Evolutionary conservation across 331 rosid species (phyloP), one percentile per base, ranked within the genome.

Genomic region (Arachis monticola): DNA sequence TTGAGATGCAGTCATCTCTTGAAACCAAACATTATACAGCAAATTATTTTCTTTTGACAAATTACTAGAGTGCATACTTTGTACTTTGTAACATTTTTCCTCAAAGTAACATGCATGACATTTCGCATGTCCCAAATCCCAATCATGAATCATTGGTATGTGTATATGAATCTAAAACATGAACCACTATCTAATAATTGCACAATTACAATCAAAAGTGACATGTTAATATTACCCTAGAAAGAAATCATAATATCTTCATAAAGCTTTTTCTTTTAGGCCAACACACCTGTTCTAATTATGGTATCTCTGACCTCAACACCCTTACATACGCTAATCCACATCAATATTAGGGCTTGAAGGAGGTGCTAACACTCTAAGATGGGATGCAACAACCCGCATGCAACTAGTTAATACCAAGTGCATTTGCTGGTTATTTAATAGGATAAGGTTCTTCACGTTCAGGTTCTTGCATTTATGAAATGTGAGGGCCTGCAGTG

Each of bases 1-100:
- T 76, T 8, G 87, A 83, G 73, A 83, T 79, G 80, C 98, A 93
- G 77, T 93, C 98, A 77, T 93, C 97, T 58, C 98, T 97, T 93
- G 91, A 69, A 62, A 78, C 74, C 1, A 52, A 72, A 52, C 57
- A 76, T 59, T 44, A 6, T 65, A 58, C 52, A 48, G 13, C 51
- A 22, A 51, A 73, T 31, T 27, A 13, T 40, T 48, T 35, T 46
- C 45, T 46, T 67, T 60, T 31, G 30, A 27, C 11, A 59, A 64
- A 59, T n/a, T 42, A 52, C 12, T 75, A 31, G 66, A 14, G 27
- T 2, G 7, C 8, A 27, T 17, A 13, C 22, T 17, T 17, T 17
- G 79, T 17, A 17, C 22, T 17, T 17, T 17, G 22, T 17, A 17
- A 0, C 22, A 17, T 17, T 17, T 17, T 17, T 17, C 22, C 22